Evolutionary conservation across 2,329 filamentous ascomycete species (phyloP), one percentile per base, ranked within the genome.

Genomic region (Colletotrichum horii): DNA sequence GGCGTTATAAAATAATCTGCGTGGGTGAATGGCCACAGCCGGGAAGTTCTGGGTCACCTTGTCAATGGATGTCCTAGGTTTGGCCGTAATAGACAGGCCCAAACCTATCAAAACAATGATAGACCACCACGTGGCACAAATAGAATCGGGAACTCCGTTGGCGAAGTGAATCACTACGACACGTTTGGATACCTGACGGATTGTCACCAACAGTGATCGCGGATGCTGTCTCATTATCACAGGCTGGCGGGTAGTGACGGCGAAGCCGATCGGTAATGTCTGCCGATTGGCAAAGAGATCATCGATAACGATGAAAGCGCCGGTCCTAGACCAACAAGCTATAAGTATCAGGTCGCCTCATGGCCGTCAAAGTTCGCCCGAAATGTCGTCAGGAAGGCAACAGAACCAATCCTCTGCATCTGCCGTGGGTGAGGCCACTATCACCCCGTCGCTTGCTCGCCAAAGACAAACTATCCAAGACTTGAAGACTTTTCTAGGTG

Each of bases 111-210:
- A 48, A 48, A 48, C 19, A 2, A 48, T 48, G 6, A 48, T 8
- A 4, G 43, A 6, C 3, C 43, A 19, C 43, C 9, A 22, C 14
- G 12, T 22, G 14, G n/a, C 43, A 48, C 43, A 22, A 14, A 2
- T 3, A 22, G n/a, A 48, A 48, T n/a, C 43, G 11, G 11, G n/a
- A 22, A 12, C 43, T 22, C n/a, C 43, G 43, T 48, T 6, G 43
- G 6, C n/a, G 43, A n/a, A 48, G n/a, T n/a, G 12, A 3, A 1
- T 48, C 19, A 48, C 0, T 7, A n/a, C 11, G 11, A 4, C 11
- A 48, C 6, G 6, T 22, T 48, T 48, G 43, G n/a, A 9, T 12
- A 52, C 7, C 7, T 52, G 43, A 22, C n/a, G 14, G 43, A 52
- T 3, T 12, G 12, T 2, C 43, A 52, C 12, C n/a, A 14, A 8